Base-by-base conservation (phyloP, 148 eudicot genomes). In the Agrostemma githago region DNA sequence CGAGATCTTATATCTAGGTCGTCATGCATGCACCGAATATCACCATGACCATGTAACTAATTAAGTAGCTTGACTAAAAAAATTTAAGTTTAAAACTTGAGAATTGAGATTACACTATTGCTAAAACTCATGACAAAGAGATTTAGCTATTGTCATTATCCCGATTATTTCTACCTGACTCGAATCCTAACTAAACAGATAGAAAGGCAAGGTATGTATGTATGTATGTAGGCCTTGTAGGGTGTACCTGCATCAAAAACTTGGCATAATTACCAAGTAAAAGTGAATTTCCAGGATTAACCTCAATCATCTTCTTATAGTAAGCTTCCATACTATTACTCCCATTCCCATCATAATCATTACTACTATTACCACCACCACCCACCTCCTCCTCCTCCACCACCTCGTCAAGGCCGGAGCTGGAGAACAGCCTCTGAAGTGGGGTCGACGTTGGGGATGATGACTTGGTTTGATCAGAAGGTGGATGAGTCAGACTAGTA, bases 251-350 rank as follows among this genome's bases (percentile, higher is more conserved):
- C 79, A 83, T 84, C 54, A 88, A 80, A 70, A 81, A 88, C 63
- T 62, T 84, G 21, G 92, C 92, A 80, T 88, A 88, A 70, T 88
- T 88, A 1, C 85, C 84, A 56, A 88, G 82, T 8, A 88, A 74
- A 21, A 88, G 84, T 40, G 77, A 60, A 80, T 86, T 83, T 8
- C 82, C 83, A 48, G 92, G 89, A 69, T 88, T 81, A 57, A 83
- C 77, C 57, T 84, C 78, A 11, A 88, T 86, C 92, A 88, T 81
- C 44, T 78, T 83, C 40, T 79, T 75, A 61, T 86, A 88, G 66
- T 88, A 86, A 26, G 72, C 75, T 12, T 86, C 88, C 6, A 80
- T 72, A 74, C 76, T 76, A 15, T 74, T 74, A 76, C 21, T 34
- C 12, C 66, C 82, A 77, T 67, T 67, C 10, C 77, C 72, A 9